Conservation (phyloP, 2,329 filamentous ascomycete genomes). For the Phaeosphaeriaceae sp. region DNA sequence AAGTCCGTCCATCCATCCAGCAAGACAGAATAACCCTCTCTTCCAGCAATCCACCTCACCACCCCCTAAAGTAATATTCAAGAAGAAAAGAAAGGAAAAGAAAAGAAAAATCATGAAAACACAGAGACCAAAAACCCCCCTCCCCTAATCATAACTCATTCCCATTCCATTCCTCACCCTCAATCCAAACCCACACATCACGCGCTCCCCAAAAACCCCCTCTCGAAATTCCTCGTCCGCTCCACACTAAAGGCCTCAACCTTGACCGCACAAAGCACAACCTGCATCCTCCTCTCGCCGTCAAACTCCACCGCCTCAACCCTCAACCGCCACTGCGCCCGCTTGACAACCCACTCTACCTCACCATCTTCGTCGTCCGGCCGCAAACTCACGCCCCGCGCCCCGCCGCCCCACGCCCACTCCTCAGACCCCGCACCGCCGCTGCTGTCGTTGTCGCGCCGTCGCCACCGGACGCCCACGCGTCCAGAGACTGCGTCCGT, state of each 20-base stretch:
- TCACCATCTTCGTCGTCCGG: slow-evolving; percentile 17
- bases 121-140: too few species aligned
- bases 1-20: too few species aligned
- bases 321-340: slow-evolving; percentile 53
- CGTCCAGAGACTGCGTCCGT: slow-evolving; percentile 19
- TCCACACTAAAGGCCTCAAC: slow-evolving; percentile 74
- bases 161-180: too few species aligned
- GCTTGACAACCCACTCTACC: slow-evolving; percentile 44
- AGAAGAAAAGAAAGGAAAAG: too few species aligned
- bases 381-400: slow-evolving; percentile 25
- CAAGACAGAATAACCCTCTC: too few species aligned
- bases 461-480: slow-evolving; percentile 28
- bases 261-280: slow-evolving; percentile 76
- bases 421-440: slow-evolving; percentile 1
- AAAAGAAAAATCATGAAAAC: too few species aligned
- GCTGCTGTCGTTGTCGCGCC: too few species aligned
- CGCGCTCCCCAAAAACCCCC: slow-evolving; percentile 63
- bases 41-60: too few species aligned
- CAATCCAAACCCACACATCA: neutral
- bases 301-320: slow-evolving; percentile 59
- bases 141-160: too few species aligned
- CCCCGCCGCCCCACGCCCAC: too few species aligned
- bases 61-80: too few species aligned
- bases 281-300: slow-evolving; percentile 64
- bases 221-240: slow-evolving; percentile 67